These are phyloP conservation scores for Colletotrichum shisoi DNA, from an alignment of 2,329 filamentous ascomycete genomes.

Conservation along the genomic window DNA sequence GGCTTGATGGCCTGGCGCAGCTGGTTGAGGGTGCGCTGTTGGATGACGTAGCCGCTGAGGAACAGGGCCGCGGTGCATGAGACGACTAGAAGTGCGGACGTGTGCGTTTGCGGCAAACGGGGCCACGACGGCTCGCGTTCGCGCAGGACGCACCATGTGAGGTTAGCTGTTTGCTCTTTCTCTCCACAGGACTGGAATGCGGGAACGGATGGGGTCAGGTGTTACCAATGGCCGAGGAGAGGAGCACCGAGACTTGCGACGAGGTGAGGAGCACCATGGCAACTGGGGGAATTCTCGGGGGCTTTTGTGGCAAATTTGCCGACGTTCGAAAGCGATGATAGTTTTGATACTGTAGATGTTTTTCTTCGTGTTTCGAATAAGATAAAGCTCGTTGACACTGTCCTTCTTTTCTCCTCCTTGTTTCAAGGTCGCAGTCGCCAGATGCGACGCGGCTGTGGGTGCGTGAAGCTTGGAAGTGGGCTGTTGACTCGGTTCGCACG, in stretches of 20 bases:
- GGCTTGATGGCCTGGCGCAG: constrained; percentile 76
- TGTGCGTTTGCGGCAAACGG: constrained; percentile 25
- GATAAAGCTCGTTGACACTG: constrained; percentile 3
- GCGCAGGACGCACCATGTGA: constrained; percentile 21
- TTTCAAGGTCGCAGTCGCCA: constrained; percentile 18
- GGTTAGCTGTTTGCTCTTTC: constrained; percentile 14
- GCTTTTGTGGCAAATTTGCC: not conserved
- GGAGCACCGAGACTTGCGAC: constrained; percentile 72
- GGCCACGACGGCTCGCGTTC: constrained; percentile 5
- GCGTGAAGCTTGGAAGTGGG: constrained; percentile 24
- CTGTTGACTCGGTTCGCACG: constrained; percentile 48
- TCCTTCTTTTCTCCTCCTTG: not conserved
- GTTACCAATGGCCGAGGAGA: constrained; percentile 71
- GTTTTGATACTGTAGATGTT: not conserved
- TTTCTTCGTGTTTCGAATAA: not conserved
- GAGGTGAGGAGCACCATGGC: constrained; percentile 67
- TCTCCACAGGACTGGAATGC: constrained; percentile 32
- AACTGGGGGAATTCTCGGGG: not conserved
- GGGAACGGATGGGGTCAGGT: constrained; percentile 38
- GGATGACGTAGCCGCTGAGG: constrained; percentile 84
- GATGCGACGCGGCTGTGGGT: constrained; percentile 20
- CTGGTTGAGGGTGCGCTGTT: constrained; percentile 82
- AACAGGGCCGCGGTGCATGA: constrained; percentile 84
- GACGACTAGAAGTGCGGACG: constrained; percentile 61
- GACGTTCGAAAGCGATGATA: not conserved